Base-by-base conservation (phyloP, 225 moss, liverwort and hornwort species). In the Neckera pumila region DNA sequence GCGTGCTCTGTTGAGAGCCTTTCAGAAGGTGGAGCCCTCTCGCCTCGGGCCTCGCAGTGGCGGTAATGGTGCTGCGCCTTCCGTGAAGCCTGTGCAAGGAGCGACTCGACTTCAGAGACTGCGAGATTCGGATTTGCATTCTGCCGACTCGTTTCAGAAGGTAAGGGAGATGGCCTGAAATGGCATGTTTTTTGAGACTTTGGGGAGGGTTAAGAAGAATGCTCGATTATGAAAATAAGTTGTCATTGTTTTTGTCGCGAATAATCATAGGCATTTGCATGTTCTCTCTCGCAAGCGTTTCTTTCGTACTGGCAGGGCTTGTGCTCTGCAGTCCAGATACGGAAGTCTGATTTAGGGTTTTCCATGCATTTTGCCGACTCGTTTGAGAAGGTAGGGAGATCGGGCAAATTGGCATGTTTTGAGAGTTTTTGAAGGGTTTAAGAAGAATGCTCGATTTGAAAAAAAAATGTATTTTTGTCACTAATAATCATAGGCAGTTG, bases 1-100 rank as follows among this genome's bases (percentile, higher is more conserved):
- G 85, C 93, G 93, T 85, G 87, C 88, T 84, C 84, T 93, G 17
- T 59, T 93, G 88, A 90, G 92, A 90, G 89, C 93, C 31, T 91
- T 91, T 22, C 92, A 92, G 79, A 93, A 91, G 83, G 87, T 90
- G 89, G 92, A 93, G 85, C 88, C 92, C 36, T 65, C 66, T 76
- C 86, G 74, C 67, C 34, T 91, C 31, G 88, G 89, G 38, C 84
- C 91, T 79, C 91, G 93, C 42, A 72, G 60, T 74, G 85, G 84
- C 56, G 85, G 72, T 60, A 60, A 61, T 61, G 79, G 82, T 67
- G 83, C 45, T 79, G 83, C 54, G 66, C 51, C 91, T 43, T 80
- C 89, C 15, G 53, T 27, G 59, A 85, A 90, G 58, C 25, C 80
- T 76, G 77, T 56, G 82, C 78, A 80, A 30, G 91, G 89, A 78